These are phyloP conservation scores for Penicillium subrubescens DNA, from an alignment of 495 filamentous ascomycete genomes.

Conservation along the genomic window DNA sequence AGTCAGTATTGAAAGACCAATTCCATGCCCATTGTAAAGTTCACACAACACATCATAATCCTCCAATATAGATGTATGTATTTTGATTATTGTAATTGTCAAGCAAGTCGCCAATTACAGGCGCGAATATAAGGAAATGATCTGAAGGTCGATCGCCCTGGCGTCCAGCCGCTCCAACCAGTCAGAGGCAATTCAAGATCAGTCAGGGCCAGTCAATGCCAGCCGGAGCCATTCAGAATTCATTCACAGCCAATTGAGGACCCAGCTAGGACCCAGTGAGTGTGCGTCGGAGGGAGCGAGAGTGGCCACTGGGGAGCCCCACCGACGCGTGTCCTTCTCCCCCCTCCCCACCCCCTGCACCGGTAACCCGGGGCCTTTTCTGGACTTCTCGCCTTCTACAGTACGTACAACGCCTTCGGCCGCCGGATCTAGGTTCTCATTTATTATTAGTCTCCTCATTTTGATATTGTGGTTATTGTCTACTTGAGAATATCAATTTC, in stretches of 20 bases:
- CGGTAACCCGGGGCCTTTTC: too few relatives aligned
- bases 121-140: conserved; percentile 24
- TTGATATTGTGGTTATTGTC: neutral
- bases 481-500: too few relatives aligned
- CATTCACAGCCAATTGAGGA: too few relatives aligned
- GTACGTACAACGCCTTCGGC: too few relatives aligned
- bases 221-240: too few relatives aligned
- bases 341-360: too few relatives aligned
- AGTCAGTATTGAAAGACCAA: neutral
- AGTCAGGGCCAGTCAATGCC: neutral
- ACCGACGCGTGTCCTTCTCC: conserved; percentile 31
- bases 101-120: neutral
- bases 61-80: too few relatives aligned
- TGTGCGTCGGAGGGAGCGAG: conserved; percentile 13
- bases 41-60: neutral
- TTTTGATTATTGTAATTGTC: too few relatives aligned
- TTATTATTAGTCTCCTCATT: neutral
- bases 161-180: conserved; percentile 27
- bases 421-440: too few relatives aligned
- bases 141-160: conserved; percentile 28
- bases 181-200: neutral
- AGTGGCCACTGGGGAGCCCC: conserved; percentile 16
- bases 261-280: conserved; percentile 9
- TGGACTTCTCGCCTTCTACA: too few relatives aligned
- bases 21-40: neutral